Evolutionary conservation across 2,329 filamentous ascomycete species (phyloP).

Genomic region (Claviceps purpurea): DNA sequence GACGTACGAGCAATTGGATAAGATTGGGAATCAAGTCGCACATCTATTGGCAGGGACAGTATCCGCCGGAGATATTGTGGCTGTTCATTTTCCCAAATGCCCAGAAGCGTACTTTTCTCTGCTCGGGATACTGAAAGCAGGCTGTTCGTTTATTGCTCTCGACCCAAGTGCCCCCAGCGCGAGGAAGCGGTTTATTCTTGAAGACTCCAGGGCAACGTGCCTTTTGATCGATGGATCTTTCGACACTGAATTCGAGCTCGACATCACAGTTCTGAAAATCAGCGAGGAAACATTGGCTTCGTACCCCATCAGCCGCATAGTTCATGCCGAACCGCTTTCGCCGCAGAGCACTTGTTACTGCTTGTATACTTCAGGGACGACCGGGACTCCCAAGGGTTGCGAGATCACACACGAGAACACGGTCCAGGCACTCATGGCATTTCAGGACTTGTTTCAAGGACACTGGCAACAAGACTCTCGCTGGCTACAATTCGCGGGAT

Average conservation of each 20-base stretch:
- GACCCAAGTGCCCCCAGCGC: constrained; percentile 60
- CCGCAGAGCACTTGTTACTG: constrained; percentile 59
- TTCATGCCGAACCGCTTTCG: constrained; percentile 10
- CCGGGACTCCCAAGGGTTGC: constrained; percentile 76
- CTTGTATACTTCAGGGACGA: constrained; percentile 79
- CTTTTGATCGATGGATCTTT: constrained; percentile 41
- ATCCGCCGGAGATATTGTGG: constrained; percentile 48
- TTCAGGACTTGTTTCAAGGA: constrained; percentile 60
- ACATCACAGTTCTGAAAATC: constrained; percentile 8
- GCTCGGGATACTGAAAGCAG: constrained; percentile 68
- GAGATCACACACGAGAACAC: constrained; percentile 80
- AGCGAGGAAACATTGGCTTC: constrained; percentile 18
- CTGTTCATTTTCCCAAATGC: constrained; percentile 72
- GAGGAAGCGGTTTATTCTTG: constrained; percentile 64
- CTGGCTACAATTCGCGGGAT: constrained; percentile 87
- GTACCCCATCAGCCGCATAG: constrained; percentile 7
- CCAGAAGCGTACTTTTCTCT: constrained; percentile 75
- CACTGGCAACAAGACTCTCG: constrained; percentile 63
- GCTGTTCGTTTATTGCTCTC: constrained; percentile 68
- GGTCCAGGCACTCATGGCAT: constrained; percentile 80
- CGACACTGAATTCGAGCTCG: background rate
- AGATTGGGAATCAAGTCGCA: constrained; percentile 59
- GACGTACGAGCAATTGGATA: constrained; percentile 62
- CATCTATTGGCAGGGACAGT: constrained; percentile 43
- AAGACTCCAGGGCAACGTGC: constrained; percentile 54